Conservation (phyloP, 2,329 filamentous ascomycete genomes). For the Aureobasidium musti region DNA sequence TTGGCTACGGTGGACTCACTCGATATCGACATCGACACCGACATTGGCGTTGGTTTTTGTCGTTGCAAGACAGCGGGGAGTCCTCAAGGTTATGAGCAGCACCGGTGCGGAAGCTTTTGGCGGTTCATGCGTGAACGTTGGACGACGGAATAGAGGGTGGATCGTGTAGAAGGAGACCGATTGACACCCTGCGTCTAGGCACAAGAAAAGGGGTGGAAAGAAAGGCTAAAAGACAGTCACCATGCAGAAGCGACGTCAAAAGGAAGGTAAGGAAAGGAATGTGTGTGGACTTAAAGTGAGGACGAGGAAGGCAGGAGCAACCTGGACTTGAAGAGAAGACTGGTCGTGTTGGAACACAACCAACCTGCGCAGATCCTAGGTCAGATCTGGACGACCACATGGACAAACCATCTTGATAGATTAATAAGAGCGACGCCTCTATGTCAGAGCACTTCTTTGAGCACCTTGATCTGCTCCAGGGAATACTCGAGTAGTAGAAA, state of each 20-base stretch:
- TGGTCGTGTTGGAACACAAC: too few species aligned
- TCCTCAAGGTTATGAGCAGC: slow-evolving; percentile 22
- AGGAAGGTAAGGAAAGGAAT: slow-evolving; percentile 13
- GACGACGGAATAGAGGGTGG: neutral
- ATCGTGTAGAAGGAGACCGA: neutral
- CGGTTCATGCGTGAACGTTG: slow-evolving; percentile 23
- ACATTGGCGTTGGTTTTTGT: neutral
- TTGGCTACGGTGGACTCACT: slow-evolving; percentile 8
- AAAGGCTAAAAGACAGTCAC: neutral
- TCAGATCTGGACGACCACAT: neutral
- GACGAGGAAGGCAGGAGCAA: neutral
- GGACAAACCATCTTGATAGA: slow-evolving; percentile 1
- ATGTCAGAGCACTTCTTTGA: slow-evolving; percentile 16
- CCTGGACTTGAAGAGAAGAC: neutral
- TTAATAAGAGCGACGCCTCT: slow-evolving; percentile 7
- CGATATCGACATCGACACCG: neutral
- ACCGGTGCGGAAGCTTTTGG: slow-evolving; percentile 15
- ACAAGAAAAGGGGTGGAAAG: slow-evolving; percentile 12
- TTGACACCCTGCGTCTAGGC: slow-evolving; percentile 12
- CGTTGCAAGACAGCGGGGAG: neutral
- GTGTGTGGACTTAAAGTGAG: slow-evolving; percentile 1
- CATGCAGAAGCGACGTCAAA: slow-evolving; percentile 12
- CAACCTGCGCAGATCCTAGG: neutral
- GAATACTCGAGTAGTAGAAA: neutral
- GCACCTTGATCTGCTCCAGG: slow-evolving; percentile 18